Evolutionary conservation across 1,139 yeast species (phyloP).

Genomic region (Candida gigantensis): DNA sequence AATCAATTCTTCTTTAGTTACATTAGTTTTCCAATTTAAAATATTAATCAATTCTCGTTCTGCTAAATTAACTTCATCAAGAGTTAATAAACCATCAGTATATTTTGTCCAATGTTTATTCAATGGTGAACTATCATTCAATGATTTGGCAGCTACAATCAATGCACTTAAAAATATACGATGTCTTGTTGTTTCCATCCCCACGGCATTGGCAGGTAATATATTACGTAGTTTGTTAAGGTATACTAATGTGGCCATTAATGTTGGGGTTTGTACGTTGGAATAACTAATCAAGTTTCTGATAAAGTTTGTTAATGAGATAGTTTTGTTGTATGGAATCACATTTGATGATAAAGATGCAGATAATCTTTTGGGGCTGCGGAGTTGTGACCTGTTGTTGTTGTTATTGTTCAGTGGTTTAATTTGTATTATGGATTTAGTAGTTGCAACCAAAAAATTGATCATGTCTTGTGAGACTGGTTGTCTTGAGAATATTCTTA

Average conservation of each 20-base stretch:
- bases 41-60: slow-evolving; percentile 83
- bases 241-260: slow-evolving; percentile 88
- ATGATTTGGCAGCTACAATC: slow-evolving; percentile 83
- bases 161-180: slow-evolving; percentile 86
- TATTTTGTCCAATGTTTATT: slow-evolving; percentile 95
- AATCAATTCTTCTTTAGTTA: slow-evolving; percentile 68
- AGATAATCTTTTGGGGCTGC: slow-evolving; percentile 4
- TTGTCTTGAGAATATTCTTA: slow-evolving; percentile 70
- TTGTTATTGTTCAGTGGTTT: slow-evolving; percentile 24
- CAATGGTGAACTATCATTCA: slow-evolving; percentile 91
- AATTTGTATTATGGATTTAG: slow-evolving; percentile 73
- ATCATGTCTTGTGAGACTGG: slow-evolving; percentile 83
- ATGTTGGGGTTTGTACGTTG: slow-evolving; percentile 91
- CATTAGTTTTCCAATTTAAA: slow-evolving; percentile 79
- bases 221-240: slow-evolving; percentile 72
- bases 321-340: slow-evolving; percentile 16
- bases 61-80: slow-evolving; percentile 84
- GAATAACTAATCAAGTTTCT: slow-evolving; percentile 71
- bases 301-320: slow-evolving; percentile 61
- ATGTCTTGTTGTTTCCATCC: slow-evolving; percentile 93
- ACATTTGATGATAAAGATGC: slow-evolving; percentile 12
- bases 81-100: slow-evolving; percentile 76
- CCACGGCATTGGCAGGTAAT: slow-evolving; percentile 86
- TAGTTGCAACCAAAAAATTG: slow-evolving; percentile 73
- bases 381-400: too few species aligned